Base-by-base conservation (phyloP, 768 basidiomycete species). In the Solioccasus polychromus region DNA sequence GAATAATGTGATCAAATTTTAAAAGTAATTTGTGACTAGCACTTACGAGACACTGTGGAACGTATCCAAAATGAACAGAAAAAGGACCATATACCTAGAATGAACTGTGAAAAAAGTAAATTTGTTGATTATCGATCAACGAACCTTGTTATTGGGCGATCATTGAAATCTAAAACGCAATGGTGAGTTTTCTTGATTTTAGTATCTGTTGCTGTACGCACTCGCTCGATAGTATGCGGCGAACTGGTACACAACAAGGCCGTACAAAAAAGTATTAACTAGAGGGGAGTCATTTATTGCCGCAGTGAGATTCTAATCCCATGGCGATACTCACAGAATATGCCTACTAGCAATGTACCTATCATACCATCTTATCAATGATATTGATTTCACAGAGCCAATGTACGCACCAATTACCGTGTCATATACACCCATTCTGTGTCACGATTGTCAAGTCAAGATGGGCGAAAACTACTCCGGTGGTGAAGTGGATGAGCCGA, bases 241-340 rank as follows among this genome's bases (percentile, higher is more conserved):
- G 48, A 74, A 75, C 45, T 74, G 71, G 54, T 67, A 71, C 2
- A 63, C 61, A 48, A 74, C 73, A 11, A 73, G 59, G 1, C 73
- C 73, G 45, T 69, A 74, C 11, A 75, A 50, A 29, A 46, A 59
- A 11, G 60, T 61, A 29, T 61, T 61, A 36, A 61, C 60, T 61
- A n/a, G n/a, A 5, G 14, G 19, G 3, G 2, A 3, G 5, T 54
- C 37, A 47, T n/a, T 7, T 5, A 3, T 12, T 15, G 17, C 14
- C 2, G 15, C 5, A 19, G 24, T 23, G 24, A 4, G 20, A n/a
- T n/a, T n/a, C n/a, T n/a, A n/a, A n/a, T 24, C 23, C 12, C 15
- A n/a, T n/a, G n/a, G n/a, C 4, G 15, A 23, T n/a, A n/a, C 59
- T 34, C 39, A 61, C 59, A 48, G 17, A 58, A 52, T 47, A 60